A percentile compares a stretch with the other conserved stretches of the same genome.
These are phyloP conservation scores for Citrus medica DNA, from an alignment of 345 rosid species.

Conservation along the genomic window DNA sequence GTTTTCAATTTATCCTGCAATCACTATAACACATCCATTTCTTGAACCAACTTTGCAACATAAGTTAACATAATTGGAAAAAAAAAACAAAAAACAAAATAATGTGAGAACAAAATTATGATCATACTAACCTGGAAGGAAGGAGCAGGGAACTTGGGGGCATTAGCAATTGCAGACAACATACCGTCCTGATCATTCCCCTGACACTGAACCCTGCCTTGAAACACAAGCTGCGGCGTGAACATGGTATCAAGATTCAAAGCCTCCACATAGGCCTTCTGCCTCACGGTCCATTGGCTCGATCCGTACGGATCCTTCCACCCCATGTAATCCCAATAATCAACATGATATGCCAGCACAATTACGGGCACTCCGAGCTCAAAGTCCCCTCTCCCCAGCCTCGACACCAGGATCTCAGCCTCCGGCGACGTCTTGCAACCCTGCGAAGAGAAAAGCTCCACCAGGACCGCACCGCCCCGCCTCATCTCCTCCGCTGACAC, in stretches of 20 bases:
- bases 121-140: slow-evolving; percentile 46
- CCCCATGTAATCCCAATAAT: slow-evolving; percentile 90
- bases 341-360: slow-evolving; percentile 73
- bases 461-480: slow-evolving; percentile 53
- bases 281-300: slow-evolving; percentile 82
- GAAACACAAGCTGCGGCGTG: slow-evolving; percentile 80
- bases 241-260: slow-evolving; percentile 80
- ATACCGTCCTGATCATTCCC: slow-evolving; percentile 65
- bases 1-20: background rate
- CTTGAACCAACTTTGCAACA: background rate
- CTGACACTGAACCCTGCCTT: slow-evolving; percentile 60
- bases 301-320: slow-evolving; percentile 95
- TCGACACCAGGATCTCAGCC: slow-evolving; percentile 74
- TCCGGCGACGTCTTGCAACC: slow-evolving; percentile 79
- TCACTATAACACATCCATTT: background rate
- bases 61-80: background rate
- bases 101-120: background rate
- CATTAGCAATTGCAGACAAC: slow-evolving; percentile 44
- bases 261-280: slow-evolving; percentile 85
- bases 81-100: background rate
- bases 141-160: slow-evolving; percentile 67
- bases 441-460: slow-evolving; percentile 90
- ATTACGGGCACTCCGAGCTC: slow-evolving; percentile 52
- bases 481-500: slow-evolving; percentile 41
- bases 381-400: slow-evolving; percentile 93